Evolutionary conservation across 495 filamentous ascomycete genomes (phyloP).

Genomic region (Hypoxylon fuscum): DNA sequence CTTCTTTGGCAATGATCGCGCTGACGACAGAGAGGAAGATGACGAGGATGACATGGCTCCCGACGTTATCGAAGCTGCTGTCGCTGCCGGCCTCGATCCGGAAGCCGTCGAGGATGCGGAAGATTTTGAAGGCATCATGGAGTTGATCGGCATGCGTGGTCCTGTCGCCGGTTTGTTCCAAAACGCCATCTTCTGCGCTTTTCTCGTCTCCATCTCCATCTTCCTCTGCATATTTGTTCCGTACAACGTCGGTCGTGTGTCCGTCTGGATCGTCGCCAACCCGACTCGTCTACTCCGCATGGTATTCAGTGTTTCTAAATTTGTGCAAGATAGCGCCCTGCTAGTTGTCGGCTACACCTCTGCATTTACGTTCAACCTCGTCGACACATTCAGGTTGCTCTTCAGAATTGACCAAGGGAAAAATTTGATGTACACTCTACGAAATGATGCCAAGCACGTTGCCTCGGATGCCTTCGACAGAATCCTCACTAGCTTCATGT

Average conservation of each 20-base stretch:
- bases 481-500: constrained; percentile 50
- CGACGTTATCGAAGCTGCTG: constrained; percentile 52
- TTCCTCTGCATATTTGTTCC: constrained; percentile 87
- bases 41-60: constrained; percentile 45
- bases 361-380: constrained; percentile 36
- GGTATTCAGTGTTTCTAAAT: constrained; percentile 74
- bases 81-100: constrained; percentile 53
- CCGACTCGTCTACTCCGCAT: constrained; percentile 78
- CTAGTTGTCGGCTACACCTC: constrained; percentile 49
- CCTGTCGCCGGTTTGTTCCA: constrained; percentile 89
- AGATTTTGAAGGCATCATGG: constrained; percentile 97
- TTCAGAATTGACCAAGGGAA: constrained; percentile 29
- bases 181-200: constrained; percentile 91
- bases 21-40: constrained; percentile 28
- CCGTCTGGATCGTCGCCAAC: constrained; percentile 79
- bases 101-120: constrained; percentile 82
- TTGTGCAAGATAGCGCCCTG: constrained; percentile 62
- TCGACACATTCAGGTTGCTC: constrained; percentile 33
- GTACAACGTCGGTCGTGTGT: constrained; percentile 87
- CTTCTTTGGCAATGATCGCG: constrained; percentile 37
- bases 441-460: constrained; percentile 31
- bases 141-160: constrained; percentile 95
- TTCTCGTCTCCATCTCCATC: constrained; percentile 87
- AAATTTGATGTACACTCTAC: constrained; percentile 25
- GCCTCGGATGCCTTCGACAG: constrained; percentile 44